A percentile compares a stretch with the other conserved stretches of the same genome.
phyloP scores from a whole-genome alignment of 2,329 filamentous ascomycete genomes.

The Fusarium sp. region DNA sequence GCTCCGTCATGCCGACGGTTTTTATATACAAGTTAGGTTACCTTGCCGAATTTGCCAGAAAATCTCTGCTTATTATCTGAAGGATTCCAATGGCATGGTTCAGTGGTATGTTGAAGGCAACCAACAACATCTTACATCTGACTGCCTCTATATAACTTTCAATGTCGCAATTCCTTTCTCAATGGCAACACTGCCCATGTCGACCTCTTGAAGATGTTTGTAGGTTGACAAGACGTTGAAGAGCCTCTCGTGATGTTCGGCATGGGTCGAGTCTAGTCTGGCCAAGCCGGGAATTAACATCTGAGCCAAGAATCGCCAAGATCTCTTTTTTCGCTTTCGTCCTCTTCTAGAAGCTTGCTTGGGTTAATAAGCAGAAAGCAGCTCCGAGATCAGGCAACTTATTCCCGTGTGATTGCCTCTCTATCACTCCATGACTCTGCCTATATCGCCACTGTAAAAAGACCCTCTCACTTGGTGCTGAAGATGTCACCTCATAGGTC shows the following conservation, averaged over 20 bases:
- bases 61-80: conserved; percentile 3
- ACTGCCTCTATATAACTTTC: background rate
- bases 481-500: background rate
- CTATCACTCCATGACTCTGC: background rate
- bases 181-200: conserved; percentile 19
- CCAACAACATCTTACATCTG: background rate
- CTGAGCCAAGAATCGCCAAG: conserved; percentile 8
- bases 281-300: conserved; percentile 23
- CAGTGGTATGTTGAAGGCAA: background rate
- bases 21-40: background rate
- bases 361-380: background rate
- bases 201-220: too few relatives aligned
- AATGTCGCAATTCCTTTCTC: conserved; percentile 16
- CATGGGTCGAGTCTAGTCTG: background rate
- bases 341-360: conserved; percentile 3
- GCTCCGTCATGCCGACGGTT: conserved; percentile 18
- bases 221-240: background rate
- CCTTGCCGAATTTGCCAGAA: background rate
- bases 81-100: background rate
- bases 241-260: background rate
- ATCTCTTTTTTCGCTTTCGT: background rate
- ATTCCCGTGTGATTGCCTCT: background rate
- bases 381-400: background rate
- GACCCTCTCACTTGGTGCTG: too few relatives aligned
- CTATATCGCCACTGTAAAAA: background rate